These are phyloP conservation scores for Hyaloscypha finlandica DNA, from an alignment of 495 filamentous ascomycete genomes.

Conservation along the genomic window DNA sequence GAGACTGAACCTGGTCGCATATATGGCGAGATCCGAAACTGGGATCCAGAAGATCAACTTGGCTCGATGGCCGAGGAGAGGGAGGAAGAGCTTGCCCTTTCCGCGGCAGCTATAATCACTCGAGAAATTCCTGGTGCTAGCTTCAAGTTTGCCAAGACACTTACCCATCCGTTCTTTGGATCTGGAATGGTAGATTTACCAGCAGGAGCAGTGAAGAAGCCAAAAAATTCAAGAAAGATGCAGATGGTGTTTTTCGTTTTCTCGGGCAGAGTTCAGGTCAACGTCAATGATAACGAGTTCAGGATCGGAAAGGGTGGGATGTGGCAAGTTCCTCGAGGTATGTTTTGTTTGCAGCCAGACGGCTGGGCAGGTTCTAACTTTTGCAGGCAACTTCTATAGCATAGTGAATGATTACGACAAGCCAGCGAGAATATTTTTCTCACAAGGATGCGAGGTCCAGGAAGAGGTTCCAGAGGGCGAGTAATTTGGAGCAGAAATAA, in stretches of 20 bases:
- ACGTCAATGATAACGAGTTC: slow-evolving; percentile 80
- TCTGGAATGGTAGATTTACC: slow-evolving; percentile 87
- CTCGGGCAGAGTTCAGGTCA: slow-evolving; percentile 71
- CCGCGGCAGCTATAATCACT: slow-evolving; percentile 71
- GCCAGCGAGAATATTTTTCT: slow-evolving; percentile 79
- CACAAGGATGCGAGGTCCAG: slow-evolving; percentile 69
- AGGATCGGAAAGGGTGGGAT: slow-evolving; percentile 82
- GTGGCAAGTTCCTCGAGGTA: slow-evolving; percentile 93
- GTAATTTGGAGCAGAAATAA: background rate
- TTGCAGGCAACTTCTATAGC: slow-evolving; percentile 78
- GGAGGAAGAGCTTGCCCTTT: slow-evolving; percentile 73
- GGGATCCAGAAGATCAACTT: slow-evolving; percentile 48
- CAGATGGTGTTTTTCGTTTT: slow-evolving; percentile 94
- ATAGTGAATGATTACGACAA: slow-evolving; percentile 71
- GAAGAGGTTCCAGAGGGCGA: slow-evolving; percentile 15
- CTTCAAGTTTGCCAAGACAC: slow-evolving; percentile 85
- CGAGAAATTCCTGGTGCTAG: slow-evolving; percentile 70
- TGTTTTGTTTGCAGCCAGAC: slow-evolving; percentile 38
- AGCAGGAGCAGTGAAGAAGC: slow-evolving; percentile 75
- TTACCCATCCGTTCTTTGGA: slow-evolving; percentile 81
- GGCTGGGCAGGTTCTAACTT: slow-evolving; percentile 9
- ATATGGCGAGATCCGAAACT: slow-evolving; percentile 45
- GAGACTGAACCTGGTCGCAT: slow-evolving; percentile 48
- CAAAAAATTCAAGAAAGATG: slow-evolving; percentile 90
- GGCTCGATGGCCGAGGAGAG: slow-evolving; percentile 41